Evolutionary conservation across 1,284 basidiomycete genomes (phyloP), one percentile per base, ranked within the genome.

Genomic region (Wallemia ichthyophaga): DNA sequence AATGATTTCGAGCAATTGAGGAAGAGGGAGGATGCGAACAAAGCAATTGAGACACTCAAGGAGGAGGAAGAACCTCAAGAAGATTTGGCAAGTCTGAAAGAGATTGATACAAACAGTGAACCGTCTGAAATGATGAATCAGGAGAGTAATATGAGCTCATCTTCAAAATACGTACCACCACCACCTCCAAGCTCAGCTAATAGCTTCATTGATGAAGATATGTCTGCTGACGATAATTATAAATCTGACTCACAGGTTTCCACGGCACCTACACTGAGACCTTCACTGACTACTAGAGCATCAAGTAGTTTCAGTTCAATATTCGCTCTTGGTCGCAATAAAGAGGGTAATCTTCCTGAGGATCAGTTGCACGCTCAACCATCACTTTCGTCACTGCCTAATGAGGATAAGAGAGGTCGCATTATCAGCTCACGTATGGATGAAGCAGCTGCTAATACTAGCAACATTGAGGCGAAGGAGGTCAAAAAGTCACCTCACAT

Each of bases 401-500:
- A 48, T 21, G 37, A 48, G 7, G 37, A 48, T 19, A 48, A 48
- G n/a, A 48, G 37, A 21, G 37, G 37, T 11, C 37, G 37, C n/a
- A 48, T 5, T 21, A 48, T 5, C n/a, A 48, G 37, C 37, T 13
- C 37, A 5, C 11, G 37, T 17, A 48, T 48, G 37, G 37, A 48
- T 17, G 37, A 48, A 48, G 11, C 37, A 17, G 37, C 37, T 21
- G n/a, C 13, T 21, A 48, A 48, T 21, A 21, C 37, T 48, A 48
- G 13, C n/a, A 7, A 31, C 7, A 48, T 5, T 48, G 37, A 48
- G 3, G 37, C n/a, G n/a, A 48, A 48, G 37, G 37, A 48, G 23
- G 55, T 56, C 55, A 27, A 56, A 24, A 24, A 56, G 15, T 56
- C 55, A 27, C 55, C 55, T 25, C 55, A 56, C 25, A 27, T 56